Evolutionary conservation across 495 filamentous ascomycete species (phyloP), one percentile per base, ranked within the genome.

Genomic region (Talaromyces nanjingensis): DNA sequence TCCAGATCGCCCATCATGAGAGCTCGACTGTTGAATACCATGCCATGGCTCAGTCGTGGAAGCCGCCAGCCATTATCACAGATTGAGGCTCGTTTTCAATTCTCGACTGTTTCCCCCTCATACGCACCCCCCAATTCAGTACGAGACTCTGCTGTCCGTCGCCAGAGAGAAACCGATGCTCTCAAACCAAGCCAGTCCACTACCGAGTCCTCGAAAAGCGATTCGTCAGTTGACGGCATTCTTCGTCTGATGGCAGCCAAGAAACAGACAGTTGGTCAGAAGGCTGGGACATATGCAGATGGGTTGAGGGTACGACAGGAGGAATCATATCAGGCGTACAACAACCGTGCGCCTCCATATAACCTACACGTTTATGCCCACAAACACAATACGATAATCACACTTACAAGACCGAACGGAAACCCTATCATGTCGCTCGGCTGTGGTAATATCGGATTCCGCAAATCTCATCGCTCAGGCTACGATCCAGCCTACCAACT

Each of bases 401-500:
- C 93, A 6, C 81, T 97, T 66, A 90, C 90, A 42, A 84, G 84
- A 67, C 93, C 93, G 16, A 87, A 93, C 63, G 87, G 90, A 12
- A 82, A 88, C 64, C 81, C 89, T 2, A 74, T 97, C 29, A 75
- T 98, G 67, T 89, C 87, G 8, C 72, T 93, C 65, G 88, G 87
- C 29, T 80, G 86, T 47, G 94, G 94, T 14, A 90, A 96, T 60
- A 80, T 98, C 33, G 92, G 91, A 2, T 96, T 97, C 78, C 84
- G 83, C 67, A 94, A 98, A 76, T 77, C 83, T 1, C 79, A 82
- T 22, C 86, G 94, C 57, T 86, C 89, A 27, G 85, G 83, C 42
- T 98, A 92, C 76, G 94, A 98, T 74, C 86, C 94, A n/a, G 96
- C 90, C 6, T 97, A 92, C 72, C 96, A 98, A 76, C 77, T 98